Evolutionary conservation across 768 basidiomycete genomes (phyloP), one percentile per base, ranked within the genome.

Genomic region (Fibroporia radiculosa): DNA sequence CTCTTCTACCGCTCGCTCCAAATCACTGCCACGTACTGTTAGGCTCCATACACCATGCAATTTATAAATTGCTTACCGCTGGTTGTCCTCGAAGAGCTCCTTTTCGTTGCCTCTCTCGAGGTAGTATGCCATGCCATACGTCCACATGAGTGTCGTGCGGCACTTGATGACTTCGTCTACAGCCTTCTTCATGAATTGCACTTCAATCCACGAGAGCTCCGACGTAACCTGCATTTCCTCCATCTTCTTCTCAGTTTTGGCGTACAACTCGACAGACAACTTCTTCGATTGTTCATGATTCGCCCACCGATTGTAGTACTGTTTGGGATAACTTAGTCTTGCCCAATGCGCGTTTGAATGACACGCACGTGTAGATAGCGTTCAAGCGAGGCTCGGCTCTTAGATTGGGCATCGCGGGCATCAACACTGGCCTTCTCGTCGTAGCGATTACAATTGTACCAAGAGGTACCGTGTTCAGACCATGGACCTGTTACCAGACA

Each of bases 211-310:
- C 2, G 92, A 93, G 29, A 99, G 67, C 44, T 81, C 75, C 2
- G 90, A 92, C 10, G 82, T 84, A 51, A 92, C 77, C 70, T 98
- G 96, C 85, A 98, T 95, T 66, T 96, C 92, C 65, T 97, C 93
- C 96, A 99, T 99, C 81, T 97, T 97, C 78, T 95, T 93, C 75
- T 99, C 93, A 11, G 95, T 97, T 71, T 93, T 93, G 45, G 75
- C 75, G 63, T 93, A 95, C 32, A 98, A 71, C 52, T 97, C 92
- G 13, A 88, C 63, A 14, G 95, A 93, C 40, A 99, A 82, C 66
- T 93, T 93, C 40, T 93, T 92, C n/a, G 93, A 96, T 61, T 96
- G 93, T 60, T 99, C 96, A 67, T 99, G 96, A 64, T 99, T 99
- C 6, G 96, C 90, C 89, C 91, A 99, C 31, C 96, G 89, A 63